Evolutionary conservation across 2,329 filamentous ascomycete species (phyloP).

Genomic region (Didymosphaeria variabile): DNA sequence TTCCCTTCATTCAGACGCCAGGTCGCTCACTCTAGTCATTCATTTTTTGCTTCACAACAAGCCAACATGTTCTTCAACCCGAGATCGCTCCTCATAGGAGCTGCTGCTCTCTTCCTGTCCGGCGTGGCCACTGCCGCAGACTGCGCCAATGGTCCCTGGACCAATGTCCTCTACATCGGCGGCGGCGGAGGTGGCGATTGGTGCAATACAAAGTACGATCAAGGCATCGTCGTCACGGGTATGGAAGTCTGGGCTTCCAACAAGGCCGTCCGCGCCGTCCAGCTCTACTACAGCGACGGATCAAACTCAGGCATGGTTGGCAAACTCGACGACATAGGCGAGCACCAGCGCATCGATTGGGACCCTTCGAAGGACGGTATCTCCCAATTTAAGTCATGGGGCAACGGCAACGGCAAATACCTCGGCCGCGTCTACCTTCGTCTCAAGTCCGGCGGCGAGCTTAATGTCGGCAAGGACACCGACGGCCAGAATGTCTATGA

Average conservation of each 20-base stretch:
- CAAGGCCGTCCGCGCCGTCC: slow-evolving; percentile 23
- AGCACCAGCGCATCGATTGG: slow-evolving; percentile 25
- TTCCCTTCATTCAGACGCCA: slow-evolving; percentile 14
- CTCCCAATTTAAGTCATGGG: slow-evolving; percentile 26
- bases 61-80: slow-evolving; percentile 18
- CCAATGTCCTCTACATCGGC: slow-evolving; percentile 14
- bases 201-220: slow-evolving; percentile 26
- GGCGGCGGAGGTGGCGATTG: slow-evolving; percentile 14
- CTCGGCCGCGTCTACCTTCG: slow-evolving; percentile 25
- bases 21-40: slow-evolving; percentile 11
- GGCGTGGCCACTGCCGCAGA: slow-evolving; percentile 6
- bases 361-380: slow-evolving; percentile 24
- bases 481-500: slow-evolving; percentile 24
- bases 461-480: slow-evolving; percentile 29
- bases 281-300: slow-evolving; percentile 31
- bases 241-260: slow-evolving; percentile 24
- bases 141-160: slow-evolving; percentile 21
- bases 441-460: slow-evolving; percentile 21
- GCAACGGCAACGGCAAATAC: slow-evolving; percentile 23
- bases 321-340: slow-evolving; percentile 20
- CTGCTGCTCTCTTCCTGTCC: slow-evolving; percentile 13
- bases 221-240: slow-evolving; percentile 26
- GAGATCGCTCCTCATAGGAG: slow-evolving; percentile 14
- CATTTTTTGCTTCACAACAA: neutral
- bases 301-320: slow-evolving; percentile 20